Base-by-base conservation (phyloP, 2,329 filamentous ascomycete species). In the Alternaria incomplexa region DNA sequence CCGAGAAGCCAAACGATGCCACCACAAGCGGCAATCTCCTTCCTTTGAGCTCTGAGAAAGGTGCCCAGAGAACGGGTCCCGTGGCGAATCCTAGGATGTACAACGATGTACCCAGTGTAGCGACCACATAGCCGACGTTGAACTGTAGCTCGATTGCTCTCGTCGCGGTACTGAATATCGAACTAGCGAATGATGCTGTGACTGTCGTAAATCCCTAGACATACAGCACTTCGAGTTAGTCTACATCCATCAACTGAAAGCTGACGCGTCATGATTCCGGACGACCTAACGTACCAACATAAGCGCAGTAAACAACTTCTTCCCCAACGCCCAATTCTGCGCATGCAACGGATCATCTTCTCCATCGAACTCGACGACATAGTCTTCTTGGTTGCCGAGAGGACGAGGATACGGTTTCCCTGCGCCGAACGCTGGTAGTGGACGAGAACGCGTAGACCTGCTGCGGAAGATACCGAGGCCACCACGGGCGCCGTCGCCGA, bases 331-430 rank as follows among this genome's bases (percentile, higher is more conserved):
- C 93, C 93, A 97, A 77, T 97, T 97, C 81, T 95, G 91, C 1
- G 93, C 91, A 79, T 97, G 93, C 63, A 94, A 75, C 3, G 93
- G 93, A 73, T 97, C 93, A 67, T 93, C 86, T 1, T 89, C 90
- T 0, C 93, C 93, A 70, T 94, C 90, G 74, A 97, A 97, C 44
- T 86, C 91, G 46, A 94, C 91, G 0, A 93, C 90, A 75, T 93
- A 94, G 28, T 58, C 64, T 40, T 94, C 91, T 70, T 86, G 85
- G 13, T 89, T 87, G 2, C 91, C 91, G 45, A 94, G 77, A 0
- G 82, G 84, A 4, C 91, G 91, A 4, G 92, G 92, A 72, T 88
- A 93, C 0, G 89, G 84, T 80, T 93, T 94, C n/a, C 90, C 91
- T 58, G 84, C 88, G 36, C 91, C 91, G 77, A 93, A 92, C 7